Conservation (phyloP, 768 basidiomycete species). For the Scleroderma bovista region DNA sequence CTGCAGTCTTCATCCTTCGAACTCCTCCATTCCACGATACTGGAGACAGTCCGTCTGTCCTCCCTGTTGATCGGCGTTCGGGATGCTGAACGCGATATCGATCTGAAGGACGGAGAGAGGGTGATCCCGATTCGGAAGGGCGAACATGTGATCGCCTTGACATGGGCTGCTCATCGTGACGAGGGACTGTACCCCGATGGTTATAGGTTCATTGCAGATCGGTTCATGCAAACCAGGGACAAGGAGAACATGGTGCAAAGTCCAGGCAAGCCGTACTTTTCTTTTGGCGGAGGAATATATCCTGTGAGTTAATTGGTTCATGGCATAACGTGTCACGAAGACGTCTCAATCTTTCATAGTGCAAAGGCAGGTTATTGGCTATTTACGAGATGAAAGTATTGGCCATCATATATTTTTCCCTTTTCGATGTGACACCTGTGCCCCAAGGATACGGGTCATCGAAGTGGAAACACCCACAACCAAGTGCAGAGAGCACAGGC, state of each 20-base stretch:
- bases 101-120: conserved; percentile 6
- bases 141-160: conserved; percentile 15
- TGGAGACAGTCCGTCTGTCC: conserved; percentile 23
- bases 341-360: neutral
- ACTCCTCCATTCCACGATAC: conserved; percentile 20
- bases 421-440: neutral
- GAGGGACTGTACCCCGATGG: conserved; percentile 8
- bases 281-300: conserved; percentile 16
- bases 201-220: conserved; percentile 13
- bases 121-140: conserved; percentile 15
- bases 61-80: conserved; percentile 13
- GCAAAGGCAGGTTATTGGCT: neutral
- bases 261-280: conserved; percentile 8
- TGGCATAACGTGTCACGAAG: neutral
- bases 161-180: conserved; percentile 18
- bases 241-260: conserved; percentile 11
- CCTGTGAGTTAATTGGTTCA: conserved; percentile 5
- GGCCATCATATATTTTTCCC: neutral
- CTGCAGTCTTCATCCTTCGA: conserved; percentile 15
- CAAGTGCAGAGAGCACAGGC: neutral
- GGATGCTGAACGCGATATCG: conserved; percentile 13
- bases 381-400: neutral
- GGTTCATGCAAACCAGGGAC: conserved; percentile 11
- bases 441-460: neutral
- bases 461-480: neutral